Conservation (phyloP, 805 yeast genomes). For the Yarrowia hollandica region DNA sequence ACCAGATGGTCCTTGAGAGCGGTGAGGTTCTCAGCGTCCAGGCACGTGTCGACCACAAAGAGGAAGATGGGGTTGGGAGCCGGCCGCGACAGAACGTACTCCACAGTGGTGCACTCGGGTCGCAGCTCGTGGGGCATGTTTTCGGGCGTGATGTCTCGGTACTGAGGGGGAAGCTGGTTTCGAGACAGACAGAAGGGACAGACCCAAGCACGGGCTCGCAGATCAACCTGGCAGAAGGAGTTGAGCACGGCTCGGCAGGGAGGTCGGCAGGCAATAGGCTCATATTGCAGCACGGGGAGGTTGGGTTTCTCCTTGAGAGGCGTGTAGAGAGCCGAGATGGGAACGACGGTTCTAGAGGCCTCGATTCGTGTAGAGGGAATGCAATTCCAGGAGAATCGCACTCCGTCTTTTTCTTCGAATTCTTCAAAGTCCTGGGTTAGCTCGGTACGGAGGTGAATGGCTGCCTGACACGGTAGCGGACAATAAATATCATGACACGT, state of each 20-base stretch:
- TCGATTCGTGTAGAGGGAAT: conserved; percentile 88
- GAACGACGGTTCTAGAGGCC: conserved; percentile 88
- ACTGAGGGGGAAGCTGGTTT: conserved; percentile 81
- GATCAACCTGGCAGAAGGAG: conserved; percentile 68
- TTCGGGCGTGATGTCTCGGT: conserved; percentile 69
- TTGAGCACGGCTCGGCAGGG: conserved; percentile 84
- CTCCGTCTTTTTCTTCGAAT: conserved; percentile 62
- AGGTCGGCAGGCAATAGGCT: conserved; percentile 78
- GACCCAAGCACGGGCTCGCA: conserved; percentile 73
- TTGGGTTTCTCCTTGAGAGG: conserved; percentile 82
- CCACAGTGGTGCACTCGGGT: conserved; percentile 70
- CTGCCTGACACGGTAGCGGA: too few relatives aligned
- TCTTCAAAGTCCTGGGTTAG: conserved; percentile 53
- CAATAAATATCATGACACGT: too few relatives aligned
- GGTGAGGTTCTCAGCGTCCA: conserved; percentile 79
- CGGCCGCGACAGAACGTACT: conserved; percentile 80
- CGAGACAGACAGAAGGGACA: conserved; percentile 80
- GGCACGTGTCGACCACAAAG: conserved; percentile 83
- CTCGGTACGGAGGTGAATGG: too few relatives aligned
- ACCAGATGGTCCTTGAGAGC: conserved; percentile 80
- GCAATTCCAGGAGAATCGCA: conserved; percentile 78
- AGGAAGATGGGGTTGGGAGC: conserved; percentile 79
- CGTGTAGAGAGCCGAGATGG: conserved; percentile 92
- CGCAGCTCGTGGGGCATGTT: conserved; percentile 77
- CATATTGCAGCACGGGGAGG: conserved; percentile 75